Percentiles rank a stretch among this genome's conserved stretches.
Evolutionary conservation across 1,284 basidiomycete species (phyloP).

Genomic region (Ustilago loliicola): DNA sequence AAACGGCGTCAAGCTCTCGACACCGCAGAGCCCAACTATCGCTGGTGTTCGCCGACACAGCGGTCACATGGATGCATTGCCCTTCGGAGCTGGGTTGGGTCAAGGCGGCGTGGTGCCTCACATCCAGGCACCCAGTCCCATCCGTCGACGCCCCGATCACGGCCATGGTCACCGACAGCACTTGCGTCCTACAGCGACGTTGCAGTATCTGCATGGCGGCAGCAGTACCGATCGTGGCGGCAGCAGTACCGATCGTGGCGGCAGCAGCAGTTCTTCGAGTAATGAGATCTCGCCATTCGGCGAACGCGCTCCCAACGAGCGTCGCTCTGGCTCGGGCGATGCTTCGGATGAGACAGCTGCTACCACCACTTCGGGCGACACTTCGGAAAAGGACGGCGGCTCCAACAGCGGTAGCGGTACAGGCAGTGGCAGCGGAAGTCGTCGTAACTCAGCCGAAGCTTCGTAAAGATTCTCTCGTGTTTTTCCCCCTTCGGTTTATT

Average conservation of each 20-base stretch:
- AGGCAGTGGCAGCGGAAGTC: conserved; percentile 38
- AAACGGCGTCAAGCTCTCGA: conserved; percentile 27
- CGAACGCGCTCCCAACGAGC: conserved; percentile 29
- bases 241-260: conserved; percentile 48
- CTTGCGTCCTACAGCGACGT: conserved; percentile 38
- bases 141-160: conserved; percentile 52
- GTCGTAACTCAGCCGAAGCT: conserved; percentile 45
- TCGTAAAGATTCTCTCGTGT: conserved; percentile 3
- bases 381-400: conserved; percentile 55
- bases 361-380: conserved; percentile 48
- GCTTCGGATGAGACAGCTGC: conserved; percentile 52
- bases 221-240: conserved; percentile 46
- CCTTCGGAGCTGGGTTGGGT: conserved; percentile 13
- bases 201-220: conserved; percentile 39
- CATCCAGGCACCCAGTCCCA: conserved; percentile 42
- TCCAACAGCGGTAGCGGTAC: conserved; percentile 33
- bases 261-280: conserved; percentile 41
- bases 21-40: conserved; percentile 33
- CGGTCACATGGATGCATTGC: conserved; percentile 16
- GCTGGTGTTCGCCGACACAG: conserved; percentile 25
- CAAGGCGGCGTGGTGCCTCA: conserved; percentile 21
- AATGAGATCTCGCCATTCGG: conserved; percentile 45
- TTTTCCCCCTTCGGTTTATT: not conserved
- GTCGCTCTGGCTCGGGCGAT: conserved; percentile 46
- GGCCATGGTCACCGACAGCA: conserved; percentile 57